phyloP scores from a whole-genome alignment of 345 rosid species.

The Dipteronia dyeriana region DNA sequence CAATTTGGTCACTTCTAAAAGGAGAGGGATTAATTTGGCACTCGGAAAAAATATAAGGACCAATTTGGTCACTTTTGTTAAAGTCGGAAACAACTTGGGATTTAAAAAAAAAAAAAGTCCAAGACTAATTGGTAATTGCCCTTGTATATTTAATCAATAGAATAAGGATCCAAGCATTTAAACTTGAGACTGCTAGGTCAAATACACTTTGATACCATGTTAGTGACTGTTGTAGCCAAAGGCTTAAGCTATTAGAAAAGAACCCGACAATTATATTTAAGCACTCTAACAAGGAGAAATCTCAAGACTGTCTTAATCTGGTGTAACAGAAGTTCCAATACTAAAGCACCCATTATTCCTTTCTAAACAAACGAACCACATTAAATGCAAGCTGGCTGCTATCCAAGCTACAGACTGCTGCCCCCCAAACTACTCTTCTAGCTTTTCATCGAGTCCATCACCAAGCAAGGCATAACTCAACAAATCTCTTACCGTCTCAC shows the following conservation, averaged over 20 bases:
- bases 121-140: too few species aligned
- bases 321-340: not conserved
- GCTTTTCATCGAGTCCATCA: not conserved
- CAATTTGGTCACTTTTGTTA: too few species aligned
- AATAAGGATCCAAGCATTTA: not conserved
- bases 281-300: not conserved
- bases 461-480: constrained; percentile 2
- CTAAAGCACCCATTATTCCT: not conserved
- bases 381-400: not conserved
- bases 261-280: not conserved
- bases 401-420: not conserved
- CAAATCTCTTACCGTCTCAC: not conserved
- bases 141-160: too few species aligned
- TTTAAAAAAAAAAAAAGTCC: too few species aligned
- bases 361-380: not conserved
- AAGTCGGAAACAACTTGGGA: too few species aligned
- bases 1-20: too few species aligned
- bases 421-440: not conserved
- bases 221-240: not conserved
- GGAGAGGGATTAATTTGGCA: too few species aligned
- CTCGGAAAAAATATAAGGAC: too few species aligned
- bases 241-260: not conserved
- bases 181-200: not conserved
- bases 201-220: not conserved
- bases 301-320: not conserved